Conservation (phyloP, 164 flowering plant genomes). For the Nymphaea thermarum region DNA sequence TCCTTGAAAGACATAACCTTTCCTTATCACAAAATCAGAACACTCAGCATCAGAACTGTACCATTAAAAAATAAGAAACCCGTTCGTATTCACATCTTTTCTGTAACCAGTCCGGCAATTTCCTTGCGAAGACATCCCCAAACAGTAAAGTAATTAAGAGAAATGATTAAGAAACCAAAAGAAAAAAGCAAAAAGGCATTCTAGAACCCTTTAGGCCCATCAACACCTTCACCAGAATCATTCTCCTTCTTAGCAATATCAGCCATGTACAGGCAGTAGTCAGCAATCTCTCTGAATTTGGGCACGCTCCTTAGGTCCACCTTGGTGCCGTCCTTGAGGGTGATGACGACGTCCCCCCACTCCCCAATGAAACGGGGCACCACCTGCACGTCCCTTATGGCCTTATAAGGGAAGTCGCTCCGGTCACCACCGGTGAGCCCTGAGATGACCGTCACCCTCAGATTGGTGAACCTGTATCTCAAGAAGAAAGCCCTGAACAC, state of each 20-base stretch:
- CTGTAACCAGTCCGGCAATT: too few species aligned
- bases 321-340: conserved; percentile 76
- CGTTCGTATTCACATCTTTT: too few species aligned
- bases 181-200: too few species aligned
- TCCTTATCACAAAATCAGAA: too few species aligned
- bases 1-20: too few species aligned
- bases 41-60: too few species aligned
- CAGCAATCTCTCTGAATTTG: conserved; percentile 79
- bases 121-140: too few species aligned
- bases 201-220: too few species aligned
- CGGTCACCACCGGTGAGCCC: conserved; percentile 88
- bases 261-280: conserved; percentile 74
- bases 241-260: conserved; percentile 4
- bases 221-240: too few species aligned
- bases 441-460: conserved; percentile 86
- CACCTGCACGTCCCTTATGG: conserved; percentile 82
- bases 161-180: too few species aligned
- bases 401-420: conserved; percentile 73
- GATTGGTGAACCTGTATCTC: conserved; percentile 82
- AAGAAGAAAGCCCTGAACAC: conserved; percentile 70
- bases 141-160: too few species aligned
- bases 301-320: conserved; percentile 95
- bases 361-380: conserved; percentile 93
- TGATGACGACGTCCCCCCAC: conserved; percentile 92
- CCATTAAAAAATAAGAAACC: too few species aligned